A percentile compares a stretch with the other conserved stretches of the same genome.
These are phyloP conservation scores for Solanum verrucosum DNA, from an alignment of 257 asterid species.

Conservation along the genomic window DNA sequence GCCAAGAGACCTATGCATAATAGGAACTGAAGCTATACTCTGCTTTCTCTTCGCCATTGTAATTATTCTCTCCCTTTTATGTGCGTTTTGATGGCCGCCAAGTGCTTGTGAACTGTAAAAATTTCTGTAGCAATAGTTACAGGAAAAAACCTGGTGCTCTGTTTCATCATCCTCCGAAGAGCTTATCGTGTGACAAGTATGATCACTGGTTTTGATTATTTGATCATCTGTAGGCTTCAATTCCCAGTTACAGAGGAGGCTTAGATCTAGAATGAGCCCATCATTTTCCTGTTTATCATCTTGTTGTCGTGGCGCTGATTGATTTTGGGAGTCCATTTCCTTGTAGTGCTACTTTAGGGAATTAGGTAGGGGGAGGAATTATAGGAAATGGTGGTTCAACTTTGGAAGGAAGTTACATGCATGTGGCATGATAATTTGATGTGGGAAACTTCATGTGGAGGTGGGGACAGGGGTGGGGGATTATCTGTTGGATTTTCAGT, in stretches of 20 bases:
- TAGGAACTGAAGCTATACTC: background rate
- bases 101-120: constrained; percentile 6
- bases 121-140: background rate
- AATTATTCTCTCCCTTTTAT: background rate
- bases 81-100: constrained; percentile 8
- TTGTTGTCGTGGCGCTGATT: background rate
- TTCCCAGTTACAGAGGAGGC: background rate
- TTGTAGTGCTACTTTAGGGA: background rate
- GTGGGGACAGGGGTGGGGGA: background rate
- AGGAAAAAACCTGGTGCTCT: background rate
- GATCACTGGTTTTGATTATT: background rate
- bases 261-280: background rate
- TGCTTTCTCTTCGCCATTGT: background rate
- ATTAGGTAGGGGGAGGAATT: background rate
- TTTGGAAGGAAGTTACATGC: background rate
- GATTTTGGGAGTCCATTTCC: background rate
- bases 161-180: background rate
- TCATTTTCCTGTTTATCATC: background rate
- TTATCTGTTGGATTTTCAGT: background rate
- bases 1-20: background rate
- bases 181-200: background rate
- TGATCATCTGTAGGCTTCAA: background rate
- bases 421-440: background rate
- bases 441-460: background rate
- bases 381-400: background rate